Evolutionary conservation across 495 filamentous ascomycete species (phyloP), one percentile per base, ranked within the genome.

Genomic region (Xylona heveae): DNA sequence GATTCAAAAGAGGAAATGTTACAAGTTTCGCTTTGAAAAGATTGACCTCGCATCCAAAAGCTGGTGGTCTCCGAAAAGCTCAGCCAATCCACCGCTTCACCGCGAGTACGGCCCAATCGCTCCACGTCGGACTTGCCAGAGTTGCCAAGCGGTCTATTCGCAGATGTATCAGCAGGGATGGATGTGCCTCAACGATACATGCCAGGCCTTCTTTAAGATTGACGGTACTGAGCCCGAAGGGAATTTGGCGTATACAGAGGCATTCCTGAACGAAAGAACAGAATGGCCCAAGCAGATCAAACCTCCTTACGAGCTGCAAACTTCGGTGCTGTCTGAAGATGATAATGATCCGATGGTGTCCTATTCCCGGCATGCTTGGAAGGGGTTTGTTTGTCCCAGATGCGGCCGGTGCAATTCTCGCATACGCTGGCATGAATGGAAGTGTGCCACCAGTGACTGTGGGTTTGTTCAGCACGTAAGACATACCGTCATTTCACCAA

Each of bases 21-120:
- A 62, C 38, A 71, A 62, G 39, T 58, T 75, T 10, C 64, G 81
- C 4, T 61, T 84, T 16, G 69, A 92, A 48, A 83, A 84, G 40
- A 46, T 80, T 1, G 47, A 78, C 13, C 47, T 71, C 1, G 24
- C 39, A 0, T 40, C 51, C 13, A 55, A 57, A 19, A 75, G 78
- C 25, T 91, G 82, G 82, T 85, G 76, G 74, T 50, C 64, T 10
- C 47, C 57, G 1, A 45, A 50, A 24, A 46, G 40, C 6, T 47
- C 47, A 5, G 35, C 40, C 3, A 21, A 43, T 12, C 37, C 47
- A 3, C 15, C 38, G 0, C 35, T 45, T 15, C 45, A 6, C 7
- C 62, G 42, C 37, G 1, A 0, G 1, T 10, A 2, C 4, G 62
- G 61, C 39, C 0, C 31, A 20, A n/a, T n/a, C n/a, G n/a, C n/a